Evolutionary conservation across 208 protist genomes (phyloP).

Genomic region (Plasmodiophora brassicae): DNA sequence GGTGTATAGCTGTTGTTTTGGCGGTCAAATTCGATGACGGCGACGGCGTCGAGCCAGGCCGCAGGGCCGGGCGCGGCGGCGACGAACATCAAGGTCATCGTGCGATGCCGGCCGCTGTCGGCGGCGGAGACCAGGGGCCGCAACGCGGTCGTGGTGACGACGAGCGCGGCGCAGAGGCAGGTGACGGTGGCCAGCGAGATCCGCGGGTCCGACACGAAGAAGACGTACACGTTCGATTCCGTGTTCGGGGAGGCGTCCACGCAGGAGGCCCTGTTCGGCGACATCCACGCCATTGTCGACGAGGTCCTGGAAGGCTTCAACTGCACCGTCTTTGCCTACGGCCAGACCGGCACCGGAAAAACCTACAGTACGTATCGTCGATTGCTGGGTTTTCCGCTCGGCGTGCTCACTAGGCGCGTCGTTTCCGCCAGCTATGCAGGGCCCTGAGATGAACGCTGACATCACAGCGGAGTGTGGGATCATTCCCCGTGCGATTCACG

Average conservation of each 20-base stretch:
- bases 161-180: neutral
- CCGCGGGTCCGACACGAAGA: neutral
- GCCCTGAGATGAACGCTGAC: neutral
- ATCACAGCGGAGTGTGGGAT: neutral
- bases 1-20: no score
- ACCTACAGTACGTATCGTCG: conserved; percentile 36
- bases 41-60: no score
- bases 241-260: neutral
- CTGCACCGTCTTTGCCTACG: conserved; percentile 34
- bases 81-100: conserved; percentile 22
- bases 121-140: neutral
- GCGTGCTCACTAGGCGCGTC: neutral
- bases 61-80: no score
- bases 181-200: neutral
- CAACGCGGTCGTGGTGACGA: neutral
- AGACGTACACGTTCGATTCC: conserved; percentile 12
- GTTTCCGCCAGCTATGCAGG: neutral
- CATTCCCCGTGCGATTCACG: conserved; percentile 37
- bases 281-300: conserved; percentile 30
- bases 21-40: no score
- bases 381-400: no score
- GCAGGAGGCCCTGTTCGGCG: neutral
- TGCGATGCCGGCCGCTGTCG: conserved; percentile 8
- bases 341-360: conserved; percentile 40
- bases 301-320: conserved; percentile 41